These are phyloP conservation scores for Eimeria falciformis DNA, from an alignment of 169 alveolate species.

Conservation along the genomic window DNA sequence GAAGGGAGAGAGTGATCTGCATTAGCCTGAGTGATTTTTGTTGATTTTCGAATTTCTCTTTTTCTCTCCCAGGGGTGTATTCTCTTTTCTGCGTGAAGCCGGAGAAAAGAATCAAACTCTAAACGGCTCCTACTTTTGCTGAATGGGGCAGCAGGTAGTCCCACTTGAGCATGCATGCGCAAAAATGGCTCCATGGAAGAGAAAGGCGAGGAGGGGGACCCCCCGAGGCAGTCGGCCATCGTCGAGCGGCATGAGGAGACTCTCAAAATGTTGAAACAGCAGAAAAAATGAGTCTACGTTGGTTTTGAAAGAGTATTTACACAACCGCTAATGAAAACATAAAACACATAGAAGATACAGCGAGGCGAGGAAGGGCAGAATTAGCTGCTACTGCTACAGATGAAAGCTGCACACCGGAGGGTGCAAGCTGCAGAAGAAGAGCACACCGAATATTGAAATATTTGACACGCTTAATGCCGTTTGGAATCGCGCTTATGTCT, in stretches of 20 bases:
- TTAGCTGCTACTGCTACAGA: not conserved
- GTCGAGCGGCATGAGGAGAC: too few relatives aligned
- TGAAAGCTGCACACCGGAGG: not conserved
- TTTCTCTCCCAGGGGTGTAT: not conserved
- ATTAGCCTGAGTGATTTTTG: not conserved
- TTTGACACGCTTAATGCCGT: too few relatives aligned
- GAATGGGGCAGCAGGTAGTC: not conserved
- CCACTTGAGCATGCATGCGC: slow-evolving; percentile 9
- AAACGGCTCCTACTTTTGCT: not conserved
- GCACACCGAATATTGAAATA: too few relatives aligned
- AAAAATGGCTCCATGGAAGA: not conserved
- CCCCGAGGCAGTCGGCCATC: too few relatives aligned
- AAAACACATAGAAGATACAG: not conserved
- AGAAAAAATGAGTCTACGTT: too few relatives aligned
- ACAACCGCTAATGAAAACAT: too few relatives aligned
- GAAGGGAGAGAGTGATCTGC: not conserved
- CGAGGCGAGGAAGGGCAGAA: not conserved
- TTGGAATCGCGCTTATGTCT: too few relatives aligned
- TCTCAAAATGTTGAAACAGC: too few relatives aligned
- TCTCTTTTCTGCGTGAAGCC: not conserved
- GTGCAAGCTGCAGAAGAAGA: too few relatives aligned
- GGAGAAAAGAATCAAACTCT: not conserved
- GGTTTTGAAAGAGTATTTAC: too few relatives aligned
- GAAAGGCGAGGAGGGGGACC: not conserved
- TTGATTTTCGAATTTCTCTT: not conserved